Percentiles rank a stretch among this genome's conserved stretches.
These are phyloP conservation scores for Coleophoma cylindrospora DNA, from an alignment of 2,329 filamentous ascomycete genomes.

Conservation along the genomic window DNA sequence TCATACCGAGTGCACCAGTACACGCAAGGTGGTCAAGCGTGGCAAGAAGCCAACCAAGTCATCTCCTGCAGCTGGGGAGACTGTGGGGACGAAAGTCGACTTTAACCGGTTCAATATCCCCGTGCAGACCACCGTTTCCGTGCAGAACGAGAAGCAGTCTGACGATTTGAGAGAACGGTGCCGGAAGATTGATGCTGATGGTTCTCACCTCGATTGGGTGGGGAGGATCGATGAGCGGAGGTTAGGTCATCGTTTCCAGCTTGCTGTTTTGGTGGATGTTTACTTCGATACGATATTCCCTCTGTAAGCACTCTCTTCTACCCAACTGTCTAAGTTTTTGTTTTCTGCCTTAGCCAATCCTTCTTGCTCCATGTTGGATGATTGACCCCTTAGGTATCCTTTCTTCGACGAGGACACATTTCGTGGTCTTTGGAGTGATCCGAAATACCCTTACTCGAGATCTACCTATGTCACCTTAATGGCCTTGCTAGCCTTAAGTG, in stretches of 20 bases:
- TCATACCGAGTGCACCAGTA: background rate
- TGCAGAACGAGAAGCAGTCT: no score
- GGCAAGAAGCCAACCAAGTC: background rate
- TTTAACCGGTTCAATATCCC: background rate
- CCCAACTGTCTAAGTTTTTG: background rate
- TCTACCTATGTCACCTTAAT: background rate
- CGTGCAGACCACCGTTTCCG: background rate
- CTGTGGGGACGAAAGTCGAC: background rate
- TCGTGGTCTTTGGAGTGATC: background rate
- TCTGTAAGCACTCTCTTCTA: background rate
- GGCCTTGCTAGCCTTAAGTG: background rate
- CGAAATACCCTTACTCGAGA: background rate
- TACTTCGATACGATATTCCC: background rate
- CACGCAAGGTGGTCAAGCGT: background rate
- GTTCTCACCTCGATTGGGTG: background rate
- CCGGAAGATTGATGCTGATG: no score
- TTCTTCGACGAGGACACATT: background rate
- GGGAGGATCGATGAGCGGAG: background rate
- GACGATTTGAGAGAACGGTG: no score
- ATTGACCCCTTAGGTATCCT: background rate
- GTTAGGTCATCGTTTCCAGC: background rate
- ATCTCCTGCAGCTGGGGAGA: background rate
- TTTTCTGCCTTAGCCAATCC: background rate
- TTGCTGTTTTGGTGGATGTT: background rate
- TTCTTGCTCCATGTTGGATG: background rate